phyloP scores from a whole-genome alignment of 2,329 filamentous ascomycete species.

The Fusarium musae region DNA sequence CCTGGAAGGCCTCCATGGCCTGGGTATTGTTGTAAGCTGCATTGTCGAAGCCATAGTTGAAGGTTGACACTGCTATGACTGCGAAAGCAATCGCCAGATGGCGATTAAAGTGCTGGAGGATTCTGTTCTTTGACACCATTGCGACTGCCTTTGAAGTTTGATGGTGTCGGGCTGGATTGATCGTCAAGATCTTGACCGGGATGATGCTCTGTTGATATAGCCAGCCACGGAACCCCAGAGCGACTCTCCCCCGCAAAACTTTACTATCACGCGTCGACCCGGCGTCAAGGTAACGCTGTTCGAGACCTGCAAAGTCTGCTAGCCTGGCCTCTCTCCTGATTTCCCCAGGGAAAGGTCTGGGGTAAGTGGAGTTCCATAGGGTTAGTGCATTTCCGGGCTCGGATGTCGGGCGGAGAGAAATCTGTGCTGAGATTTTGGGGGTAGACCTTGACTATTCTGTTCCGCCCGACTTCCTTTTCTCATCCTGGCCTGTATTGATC shows the following conservation, averaged over 20 bases:
- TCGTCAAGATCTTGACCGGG: neutral
- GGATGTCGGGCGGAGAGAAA: constrained; percentile 18
- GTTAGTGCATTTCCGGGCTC: neutral
- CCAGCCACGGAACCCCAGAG: neutral
- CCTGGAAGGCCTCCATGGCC: constrained; percentile 50
- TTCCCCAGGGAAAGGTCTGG: constrained; percentile 9
- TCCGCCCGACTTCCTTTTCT: constrained; percentile 23
- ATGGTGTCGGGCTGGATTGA: neutral
- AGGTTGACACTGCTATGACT: constrained; percentile 50
- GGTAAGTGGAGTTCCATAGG: neutral
- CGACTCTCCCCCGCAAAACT: neutral
- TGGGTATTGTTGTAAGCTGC: constrained; percentile 51
- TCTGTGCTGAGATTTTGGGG: neutral
- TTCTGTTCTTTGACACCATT: constrained; percentile 21
- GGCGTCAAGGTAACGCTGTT: neutral
- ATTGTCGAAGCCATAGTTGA: constrained; percentile 56
- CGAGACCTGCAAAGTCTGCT: constrained; percentile 6
- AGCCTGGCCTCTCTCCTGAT: neutral
- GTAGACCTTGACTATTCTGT: neutral
- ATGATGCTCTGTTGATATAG: neutral
- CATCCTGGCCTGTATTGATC: neutral
- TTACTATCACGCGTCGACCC: neutral
- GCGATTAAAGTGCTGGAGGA: constrained; percentile 38
- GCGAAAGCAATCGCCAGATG: constrained; percentile 26
- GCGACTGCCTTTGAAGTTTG: fast-evolving